Base-by-base conservation (phyloP, 1,284 basidiomycete genomes). In the Ganoderma sinense region DNA sequence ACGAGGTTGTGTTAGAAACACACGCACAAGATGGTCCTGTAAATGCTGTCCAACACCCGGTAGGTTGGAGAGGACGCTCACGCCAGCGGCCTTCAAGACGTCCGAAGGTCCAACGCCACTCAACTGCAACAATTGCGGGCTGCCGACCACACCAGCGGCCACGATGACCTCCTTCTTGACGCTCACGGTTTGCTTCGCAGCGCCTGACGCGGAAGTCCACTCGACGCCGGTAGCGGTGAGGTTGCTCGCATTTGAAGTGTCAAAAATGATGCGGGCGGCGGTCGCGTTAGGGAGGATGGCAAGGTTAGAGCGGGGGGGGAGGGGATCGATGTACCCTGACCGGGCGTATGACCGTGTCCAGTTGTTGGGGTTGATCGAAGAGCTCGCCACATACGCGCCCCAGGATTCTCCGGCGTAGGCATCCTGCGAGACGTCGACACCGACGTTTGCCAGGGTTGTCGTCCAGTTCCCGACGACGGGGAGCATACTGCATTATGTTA, bases 11-110 rank as follows among this genome's bases (percentile, higher is more conserved):
- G 20, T 40, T 4, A 8, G 11, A 41, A 26, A 29, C 20, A 40
- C 20, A 81, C 83, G 23, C 66, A 87, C 86, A 69, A 91, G 75
- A 79, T 93, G 92, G 78, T 95, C 92, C 78, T 93, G 91, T 58
- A 94, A 78, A 80, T 93, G 90, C 80, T 91, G 88, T 1, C 94
- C 94, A 65, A 96, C 93, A 67, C 90, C 91, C 5, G 92, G 91
- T 2, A 94, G 82, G 70, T 89, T 88, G 53, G 83, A 71, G 33
- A 77, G 68, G 5, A 85, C 78, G 14, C 74, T 64, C 23, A 95
- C 87, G 60, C 87, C 87, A 33, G 88, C 85, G 8, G 78, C 77
- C 31, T 83, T 74, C 55, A 94, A 80, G 2, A 89, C 84, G 62
- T 87, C 86, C 64, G 77, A 79, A 3, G 92, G 91, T 0, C 93